Percentiles rank a stretch among this genome's conserved stretches.
phyloP scores from a whole-genome alignment of 129 eudicot species.

The Flaveria ramosissima region DNA sequence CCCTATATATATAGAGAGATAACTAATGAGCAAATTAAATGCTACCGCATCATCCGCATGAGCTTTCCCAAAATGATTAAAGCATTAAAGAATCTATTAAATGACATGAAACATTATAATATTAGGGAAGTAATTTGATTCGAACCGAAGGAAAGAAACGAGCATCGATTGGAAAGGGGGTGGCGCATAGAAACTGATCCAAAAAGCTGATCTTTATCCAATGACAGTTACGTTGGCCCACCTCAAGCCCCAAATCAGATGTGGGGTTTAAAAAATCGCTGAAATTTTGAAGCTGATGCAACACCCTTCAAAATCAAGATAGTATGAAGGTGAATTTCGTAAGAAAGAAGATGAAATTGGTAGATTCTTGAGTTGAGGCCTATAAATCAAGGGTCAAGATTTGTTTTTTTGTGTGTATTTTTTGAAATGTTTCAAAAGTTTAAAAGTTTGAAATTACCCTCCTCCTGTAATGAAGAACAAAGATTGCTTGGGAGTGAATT shows the following conservation, averaged over 20 bases:
- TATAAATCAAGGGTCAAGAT: slow-evolving; percentile 1
- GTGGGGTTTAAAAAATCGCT: slow-evolving; percentile 18
- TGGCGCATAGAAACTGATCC: slow-evolving; percentile 32
- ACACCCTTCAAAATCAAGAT: slow-evolving; percentile 8
- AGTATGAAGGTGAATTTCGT: neutral
- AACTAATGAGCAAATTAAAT: slow-evolving; percentile 22
- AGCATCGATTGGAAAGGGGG: slow-evolving; percentile 16
- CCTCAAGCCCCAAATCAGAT: slow-evolving; percentile 25
- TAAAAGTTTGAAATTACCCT: slow-evolving; percentile 21
- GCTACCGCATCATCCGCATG: slow-evolving; percentile 46
- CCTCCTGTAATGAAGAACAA: slow-evolving; percentile 28
- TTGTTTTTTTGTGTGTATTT: neutral
- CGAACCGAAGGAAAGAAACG: slow-evolving; percentile 38
- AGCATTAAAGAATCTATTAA: slow-evolving; percentile 10
- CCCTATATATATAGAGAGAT: slow-evolving; percentile 13
- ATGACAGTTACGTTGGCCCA: slow-evolving; percentile 45
- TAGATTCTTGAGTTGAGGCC: neutral
- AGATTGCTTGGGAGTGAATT: slow-evolving; percentile 32
- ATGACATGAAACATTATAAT: slow-evolving; percentile 8
- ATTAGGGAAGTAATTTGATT: slow-evolving; percentile 19
- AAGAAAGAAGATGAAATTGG: neutral
- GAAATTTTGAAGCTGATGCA: slow-evolving; percentile 15
- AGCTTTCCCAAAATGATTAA: slow-evolving; percentile 33
- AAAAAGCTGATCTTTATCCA: slow-evolving; percentile 53
- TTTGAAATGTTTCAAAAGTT: neutral